Conservation (phyloP, 176 grass and related monocot genomes). For the Puya raimondii region DNA sequence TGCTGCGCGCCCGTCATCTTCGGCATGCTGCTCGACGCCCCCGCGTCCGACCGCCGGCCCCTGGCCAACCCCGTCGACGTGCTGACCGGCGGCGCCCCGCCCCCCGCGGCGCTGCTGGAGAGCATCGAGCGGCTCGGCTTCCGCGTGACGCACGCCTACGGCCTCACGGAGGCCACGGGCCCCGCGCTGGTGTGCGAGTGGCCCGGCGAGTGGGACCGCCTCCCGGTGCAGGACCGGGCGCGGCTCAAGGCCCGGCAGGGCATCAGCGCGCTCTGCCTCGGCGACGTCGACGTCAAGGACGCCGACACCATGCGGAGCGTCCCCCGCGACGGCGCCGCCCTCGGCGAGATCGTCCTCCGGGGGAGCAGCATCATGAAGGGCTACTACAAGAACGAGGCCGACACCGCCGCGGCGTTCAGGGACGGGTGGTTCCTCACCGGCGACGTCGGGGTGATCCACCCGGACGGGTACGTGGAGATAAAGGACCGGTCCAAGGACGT, state of each 20-base stretch:
- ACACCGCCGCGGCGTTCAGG: constrained; percentile 39
- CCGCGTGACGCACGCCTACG: constrained; percentile 45
- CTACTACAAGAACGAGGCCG: constrained; percentile 40
- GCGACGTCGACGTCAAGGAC: constrained; percentile 41
- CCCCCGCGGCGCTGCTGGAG: constrained; percentile 33
- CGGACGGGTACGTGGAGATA: constrained; percentile 61
- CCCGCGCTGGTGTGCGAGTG: constrained; percentile 58
- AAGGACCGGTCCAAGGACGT: constrained; percentile 66
- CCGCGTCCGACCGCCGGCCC: not conserved
- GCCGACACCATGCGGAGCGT: constrained; percentile 41
- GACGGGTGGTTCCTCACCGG: constrained; percentile 52
- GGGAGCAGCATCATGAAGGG: constrained; percentile 72
- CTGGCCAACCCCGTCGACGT: constrained; percentile 19
- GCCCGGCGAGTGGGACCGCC: constrained; percentile 31
- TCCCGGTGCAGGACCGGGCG: constrained; percentile 18
- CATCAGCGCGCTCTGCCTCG: constrained; percentile 35
- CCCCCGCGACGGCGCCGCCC: constrained; percentile 28
- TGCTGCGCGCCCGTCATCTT: constrained; percentile 51
- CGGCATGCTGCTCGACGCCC: constrained; percentile 34
- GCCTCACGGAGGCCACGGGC: constrained; percentile 53
- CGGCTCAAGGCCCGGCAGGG: constrained; percentile 48
- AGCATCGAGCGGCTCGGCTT: constrained; percentile 38
- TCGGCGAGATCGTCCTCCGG: constrained; percentile 47
- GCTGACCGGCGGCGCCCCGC: constrained; percentile 51
- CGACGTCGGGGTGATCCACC: constrained; percentile 50